Evolutionary conservation across 2,329 filamentous ascomycete genomes (phyloP).

Genomic region (Nakataea oryzae): DNA sequence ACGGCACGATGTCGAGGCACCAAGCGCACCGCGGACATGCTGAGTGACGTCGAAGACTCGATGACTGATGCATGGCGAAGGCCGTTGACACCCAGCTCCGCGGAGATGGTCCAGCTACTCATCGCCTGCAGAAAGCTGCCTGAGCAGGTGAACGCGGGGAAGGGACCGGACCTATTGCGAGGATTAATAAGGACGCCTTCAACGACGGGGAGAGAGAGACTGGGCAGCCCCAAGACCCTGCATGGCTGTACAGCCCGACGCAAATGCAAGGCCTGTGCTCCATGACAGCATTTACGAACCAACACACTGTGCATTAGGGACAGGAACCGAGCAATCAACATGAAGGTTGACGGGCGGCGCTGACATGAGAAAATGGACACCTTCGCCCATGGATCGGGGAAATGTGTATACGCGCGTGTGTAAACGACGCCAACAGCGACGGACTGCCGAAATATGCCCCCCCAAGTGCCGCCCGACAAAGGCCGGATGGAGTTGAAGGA

Average conservation of each 20-base stretch:
- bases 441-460: not conserved
- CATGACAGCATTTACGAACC: no score
- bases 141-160: not conserved
- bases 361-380: no score
- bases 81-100: no score
- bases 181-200: not conserved
- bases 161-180: not conserved
- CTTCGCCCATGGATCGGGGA: no score
- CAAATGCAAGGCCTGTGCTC: no score
- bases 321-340: not conserved
- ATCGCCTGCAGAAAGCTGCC: not conserved
- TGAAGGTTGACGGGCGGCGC: not conserved
- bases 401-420: not conserved
- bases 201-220: not conserved
- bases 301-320: no score
- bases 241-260: no score
- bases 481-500: no score
- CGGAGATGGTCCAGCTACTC: not conserved
- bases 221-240: not conserved
- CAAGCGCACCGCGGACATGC: not conserved
- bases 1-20: no score
- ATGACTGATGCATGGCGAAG: no score
- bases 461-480: not conserved
- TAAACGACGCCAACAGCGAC: not conserved
- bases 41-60: not conserved